phyloP scores from a whole-genome alignment of 331 rosid genomes.

The Dryas integrifolia region DNA sequence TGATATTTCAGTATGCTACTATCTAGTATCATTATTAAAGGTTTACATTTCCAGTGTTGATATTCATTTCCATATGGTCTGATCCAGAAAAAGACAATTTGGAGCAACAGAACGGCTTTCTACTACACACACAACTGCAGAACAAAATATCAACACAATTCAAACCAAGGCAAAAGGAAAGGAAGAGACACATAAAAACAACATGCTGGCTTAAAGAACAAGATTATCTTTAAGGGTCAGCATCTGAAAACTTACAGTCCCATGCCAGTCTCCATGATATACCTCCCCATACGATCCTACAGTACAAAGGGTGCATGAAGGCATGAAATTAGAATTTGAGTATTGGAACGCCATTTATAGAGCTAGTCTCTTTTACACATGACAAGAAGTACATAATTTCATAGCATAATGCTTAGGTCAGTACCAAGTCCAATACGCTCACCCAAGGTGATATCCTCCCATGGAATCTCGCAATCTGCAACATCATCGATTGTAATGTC shows the following conservation, averaged over 20 bases:
- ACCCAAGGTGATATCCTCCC: constrained; percentile 89
- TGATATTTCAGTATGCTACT: background rate
- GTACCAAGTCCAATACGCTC: constrained; percentile 98
- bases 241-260: constrained; percentile 79
- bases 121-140: background rate
- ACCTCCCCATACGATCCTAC: constrained; percentile 98
- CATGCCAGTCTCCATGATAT: constrained; percentile 92
- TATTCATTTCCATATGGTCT: background rate
- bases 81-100: background rate
- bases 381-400: constrained; percentile 21
- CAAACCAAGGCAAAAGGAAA: background rate
- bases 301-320: constrained; percentile 29
- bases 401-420: constrained; percentile 37
- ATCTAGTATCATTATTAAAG: background rate
- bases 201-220: constrained; percentile 10
- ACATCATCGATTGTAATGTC: constrained; percentile 74
- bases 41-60: background rate
- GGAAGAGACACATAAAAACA: background rate
- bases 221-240: constrained; percentile 17
- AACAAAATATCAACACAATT: background rate
- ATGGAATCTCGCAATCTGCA: constrained; percentile 85
- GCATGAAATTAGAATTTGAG: constrained; percentile 23
- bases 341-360: constrained; percentile 12
- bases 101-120: background rate
- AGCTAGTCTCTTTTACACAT: constrained; percentile 12